Conservation (phyloP, 345 rosid genomes). For the Eucalyptus urophylla region DNA sequence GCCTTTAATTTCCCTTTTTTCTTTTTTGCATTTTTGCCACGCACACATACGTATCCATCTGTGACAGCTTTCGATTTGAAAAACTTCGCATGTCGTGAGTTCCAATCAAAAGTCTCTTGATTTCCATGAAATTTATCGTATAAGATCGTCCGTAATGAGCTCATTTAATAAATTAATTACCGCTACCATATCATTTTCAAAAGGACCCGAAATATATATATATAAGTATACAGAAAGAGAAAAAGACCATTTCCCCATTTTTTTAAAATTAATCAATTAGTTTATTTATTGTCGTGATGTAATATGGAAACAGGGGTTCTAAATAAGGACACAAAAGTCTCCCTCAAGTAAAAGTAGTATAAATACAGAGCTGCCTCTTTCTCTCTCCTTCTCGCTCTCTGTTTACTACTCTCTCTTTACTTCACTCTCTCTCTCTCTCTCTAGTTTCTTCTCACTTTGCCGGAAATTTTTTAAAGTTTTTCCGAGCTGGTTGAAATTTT, state of each 20-base stretch:
- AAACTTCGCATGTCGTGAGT: not conserved
- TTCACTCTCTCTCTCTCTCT: not conserved
- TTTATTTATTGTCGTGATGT: not conserved
- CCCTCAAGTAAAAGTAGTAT: not conserved
- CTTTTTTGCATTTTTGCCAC: not conserved
- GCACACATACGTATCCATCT: not conserved
- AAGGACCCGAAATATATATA: not conserved
- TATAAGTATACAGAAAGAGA: not conserved
- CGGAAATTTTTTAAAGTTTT: not conserved
- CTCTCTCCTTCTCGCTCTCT: conserved; percentile 2
- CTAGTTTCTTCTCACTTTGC: not conserved
- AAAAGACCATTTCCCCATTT: not conserved
- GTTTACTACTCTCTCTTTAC: not conserved
- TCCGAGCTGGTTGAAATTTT: not conserved
- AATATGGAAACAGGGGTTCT: not conserved
- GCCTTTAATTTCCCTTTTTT: not conserved
- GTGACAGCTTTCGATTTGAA: not conserved
- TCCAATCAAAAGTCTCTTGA: not conserved
- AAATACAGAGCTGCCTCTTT: not conserved
- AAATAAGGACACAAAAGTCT: not conserved
- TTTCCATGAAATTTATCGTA: not conserved
- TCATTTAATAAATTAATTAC: not conserved
- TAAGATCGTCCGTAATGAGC: not conserved
- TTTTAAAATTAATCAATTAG: not conserved
- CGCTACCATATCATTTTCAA: not conserved